Evolutionary conservation across 2,329 filamentous ascomycete genomes (phyloP), one percentile per base, ranked within the genome.

Genomic region (Neonectria hederae): DNA sequence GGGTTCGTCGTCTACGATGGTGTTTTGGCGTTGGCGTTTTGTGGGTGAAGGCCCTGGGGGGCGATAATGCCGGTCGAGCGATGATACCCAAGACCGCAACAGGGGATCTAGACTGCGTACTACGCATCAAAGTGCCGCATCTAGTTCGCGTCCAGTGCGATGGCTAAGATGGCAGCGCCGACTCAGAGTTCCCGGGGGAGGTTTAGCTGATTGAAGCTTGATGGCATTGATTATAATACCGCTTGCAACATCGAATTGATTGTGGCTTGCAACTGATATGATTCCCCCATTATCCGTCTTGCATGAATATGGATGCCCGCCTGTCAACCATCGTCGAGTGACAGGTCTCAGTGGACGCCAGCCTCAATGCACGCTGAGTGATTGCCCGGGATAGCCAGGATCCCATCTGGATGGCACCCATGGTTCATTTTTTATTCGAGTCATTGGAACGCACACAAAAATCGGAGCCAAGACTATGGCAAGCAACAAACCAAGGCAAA

Each of bases 41-140:
- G 54, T 28, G 54, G 28, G 48, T 52, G 55, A 28, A 40, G 42
- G 32, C 54, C 46, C 59, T 52, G 54, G 48, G 46, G 35, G 21
- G 35, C 17, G 17, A 38, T 38, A 38, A 62, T 7, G 54, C 54
- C 22, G 30, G 60, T 54, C 48, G 54, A 38, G 61, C 54, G 61
- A 63, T 63, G 61, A 51, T 42, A 63, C 61, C 61, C 61, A 54
- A 59, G 42, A 10, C 42, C 42, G 55, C 61, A 59, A 17, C 61
- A 51, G 45, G 49, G 24, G 51, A 59, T 55, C 54, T 59, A 52
- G 51, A 48, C 24, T 54, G 46, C 26, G 32, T 53, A 49, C 14
- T 51, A 54, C 49, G 10, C 42, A 22, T 40, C 46, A n/a, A n/a
- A 54, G 40, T 58, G 54, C 60, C 40, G 60, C 54, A 63, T 63